phyloP scores from a whole-genome alignment of 768 basidiomycete species.

The Calocybe cyanea region DNA sequence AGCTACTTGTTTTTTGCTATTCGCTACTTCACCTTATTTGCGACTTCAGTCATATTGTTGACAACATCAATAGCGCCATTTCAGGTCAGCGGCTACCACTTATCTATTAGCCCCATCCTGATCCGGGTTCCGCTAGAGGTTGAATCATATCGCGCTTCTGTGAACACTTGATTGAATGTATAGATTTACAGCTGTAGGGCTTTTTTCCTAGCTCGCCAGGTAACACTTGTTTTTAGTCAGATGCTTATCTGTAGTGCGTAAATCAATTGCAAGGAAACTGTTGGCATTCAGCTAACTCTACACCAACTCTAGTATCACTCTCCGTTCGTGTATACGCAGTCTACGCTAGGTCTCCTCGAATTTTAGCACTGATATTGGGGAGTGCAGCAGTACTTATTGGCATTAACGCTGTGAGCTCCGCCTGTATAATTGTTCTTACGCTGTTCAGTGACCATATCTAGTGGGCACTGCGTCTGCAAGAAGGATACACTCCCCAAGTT shows the following conservation, averaged over 20 bases:
- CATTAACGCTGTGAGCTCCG: conserved; percentile 30
- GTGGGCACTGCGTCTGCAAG: conserved; percentile 44
- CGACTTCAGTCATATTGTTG: conserved; percentile 23
- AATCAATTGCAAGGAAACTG: neutral
- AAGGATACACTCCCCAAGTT: conserved; percentile 17
- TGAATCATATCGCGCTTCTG: neutral
- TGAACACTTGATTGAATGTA: neutral
- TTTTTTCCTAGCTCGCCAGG: conserved; percentile 36
- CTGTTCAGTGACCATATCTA: neutral
- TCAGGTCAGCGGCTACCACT: conserved; percentile 16
- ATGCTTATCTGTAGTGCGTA: conserved; percentile 42
- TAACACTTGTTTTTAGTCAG: conserved; percentile 39
- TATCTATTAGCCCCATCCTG: conserved; percentile 4
- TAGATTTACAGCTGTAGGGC: conserved; percentile 32
- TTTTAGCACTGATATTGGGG: conserved; percentile 32
- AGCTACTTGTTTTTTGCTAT: conserved; percentile 45
- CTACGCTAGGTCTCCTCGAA: conserved; percentile 36
- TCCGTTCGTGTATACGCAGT: conserved; percentile 48
- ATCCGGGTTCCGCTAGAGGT: conserved; percentile 13
- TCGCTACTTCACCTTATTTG: conserved; percentile 44
- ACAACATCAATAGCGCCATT: conserved; percentile 21
- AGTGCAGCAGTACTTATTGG: conserved; percentile 26
- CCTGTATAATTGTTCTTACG: neutral
- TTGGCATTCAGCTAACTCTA: no score
- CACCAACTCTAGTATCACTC: conserved; percentile 31